These are phyloP conservation scores for Rhododendron simsii DNA, from an alignment of 148 eudicot species.

Conservation along the genomic window DNA sequence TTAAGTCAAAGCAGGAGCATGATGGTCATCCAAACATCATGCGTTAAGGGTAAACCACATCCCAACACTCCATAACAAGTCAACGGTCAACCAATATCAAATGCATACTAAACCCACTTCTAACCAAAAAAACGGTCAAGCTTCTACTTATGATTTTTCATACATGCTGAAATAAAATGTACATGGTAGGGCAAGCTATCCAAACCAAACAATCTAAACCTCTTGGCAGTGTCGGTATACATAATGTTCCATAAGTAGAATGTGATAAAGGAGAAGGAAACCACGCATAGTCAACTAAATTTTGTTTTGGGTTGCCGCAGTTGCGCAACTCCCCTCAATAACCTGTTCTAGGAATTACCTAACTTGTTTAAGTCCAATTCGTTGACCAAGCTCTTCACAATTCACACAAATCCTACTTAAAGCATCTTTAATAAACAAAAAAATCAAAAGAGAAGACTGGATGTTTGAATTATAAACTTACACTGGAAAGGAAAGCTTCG, in stretches of 20 bases:
- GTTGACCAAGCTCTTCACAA: background rate
- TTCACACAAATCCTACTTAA: background rate
- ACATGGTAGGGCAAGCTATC: background rate
- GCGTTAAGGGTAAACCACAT: background rate
- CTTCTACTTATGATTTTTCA: background rate
- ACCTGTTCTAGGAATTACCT: background rate
- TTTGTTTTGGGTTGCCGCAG: background rate
- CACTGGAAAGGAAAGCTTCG: slow-evolving; percentile 94
- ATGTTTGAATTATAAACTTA: slow-evolving; percentile 32
- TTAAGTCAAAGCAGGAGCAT: background rate
- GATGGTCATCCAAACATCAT: background rate
- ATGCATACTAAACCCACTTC: background rate
- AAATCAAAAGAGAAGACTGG: background rate
- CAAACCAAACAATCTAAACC: background rate
- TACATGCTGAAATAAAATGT: background rate
- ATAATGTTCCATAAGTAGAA: background rate
- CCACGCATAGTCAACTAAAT: background rate
- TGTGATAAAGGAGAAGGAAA: background rate
- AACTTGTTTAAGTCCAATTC: background rate
- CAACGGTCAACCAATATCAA: background rate
- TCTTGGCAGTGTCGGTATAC: background rate
- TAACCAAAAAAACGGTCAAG: background rate
- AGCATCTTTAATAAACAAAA: background rate
- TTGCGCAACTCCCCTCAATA: background rate
- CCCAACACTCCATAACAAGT: background rate